A percentile compares a stretch with the other conserved stretches of the same genome.
Evolutionary conservation across 768 basidiomycete genomes (phyloP).

Genomic region (Phanerochaete sordida): DNA sequence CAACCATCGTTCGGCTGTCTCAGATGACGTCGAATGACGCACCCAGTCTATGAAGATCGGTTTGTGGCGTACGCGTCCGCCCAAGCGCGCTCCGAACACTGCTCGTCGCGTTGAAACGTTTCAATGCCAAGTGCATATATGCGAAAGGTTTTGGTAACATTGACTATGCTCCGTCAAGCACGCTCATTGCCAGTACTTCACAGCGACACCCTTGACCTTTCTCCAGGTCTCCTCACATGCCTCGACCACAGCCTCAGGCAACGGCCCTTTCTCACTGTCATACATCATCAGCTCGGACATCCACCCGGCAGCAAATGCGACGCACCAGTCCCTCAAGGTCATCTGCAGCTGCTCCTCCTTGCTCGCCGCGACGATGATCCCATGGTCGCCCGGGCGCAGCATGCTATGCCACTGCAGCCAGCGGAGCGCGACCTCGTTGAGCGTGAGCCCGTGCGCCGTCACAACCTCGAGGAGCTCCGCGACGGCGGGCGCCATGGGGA

Average conservation of each 20-base stretch:
- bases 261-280: slow-evolving; percentile 42
- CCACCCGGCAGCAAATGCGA: not conserved
- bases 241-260: slow-evolving; percentile 48
- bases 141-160: too few relatives aligned
- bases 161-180: too few relatives aligned
- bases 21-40: too few relatives aligned
- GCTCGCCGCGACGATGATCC: slow-evolving; percentile 47
- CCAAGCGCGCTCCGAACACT: too few relatives aligned
- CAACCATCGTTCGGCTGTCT: too few relatives aligned
- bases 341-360: slow-evolving; percentile 40
- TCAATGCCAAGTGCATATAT: too few relatives aligned
- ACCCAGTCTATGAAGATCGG: too few relatives aligned
- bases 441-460: slow-evolving; percentile 41
- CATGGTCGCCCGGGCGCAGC: slow-evolving; percentile 36
- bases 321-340: slow-evolving; percentile 37
- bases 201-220: slow-evolving; percentile 10
- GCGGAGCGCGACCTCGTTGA: slow-evolving; percentile 55
- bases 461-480: slow-evolving; percentile 33
- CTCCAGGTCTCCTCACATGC: slow-evolving; percentile 48
- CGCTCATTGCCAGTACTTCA: slow-evolving; percentile 1
- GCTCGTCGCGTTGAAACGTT: too few relatives aligned
- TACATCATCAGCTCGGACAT: not conserved
- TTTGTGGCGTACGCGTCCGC: too few relatives aligned
- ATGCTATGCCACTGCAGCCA: slow-evolving; percentile 59
- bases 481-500: not conserved